Evolutionary conservation across 2,329 filamentous ascomycete genomes (phyloP), one percentile per base, ranked within the genome.

Genomic region (Ophiocordyceps polyrhachis-furcata): DNA sequence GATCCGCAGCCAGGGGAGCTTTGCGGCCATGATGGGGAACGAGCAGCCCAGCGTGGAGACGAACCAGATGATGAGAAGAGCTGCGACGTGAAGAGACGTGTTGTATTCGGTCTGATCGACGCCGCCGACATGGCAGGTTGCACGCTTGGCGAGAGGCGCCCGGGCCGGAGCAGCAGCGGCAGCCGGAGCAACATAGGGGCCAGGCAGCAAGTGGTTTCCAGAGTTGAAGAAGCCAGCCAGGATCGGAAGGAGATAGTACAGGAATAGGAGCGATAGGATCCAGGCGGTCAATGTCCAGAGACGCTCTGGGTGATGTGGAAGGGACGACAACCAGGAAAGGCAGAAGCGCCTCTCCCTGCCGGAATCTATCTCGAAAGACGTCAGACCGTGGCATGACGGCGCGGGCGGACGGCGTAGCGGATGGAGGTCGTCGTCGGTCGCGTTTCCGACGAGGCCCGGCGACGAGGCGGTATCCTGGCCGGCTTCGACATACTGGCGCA

Each of bases 61-160:
- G 51, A 55, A 55, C 48, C 69, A 58, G 48, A 71, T 64, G 55
- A 70, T 66, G 57, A 70, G 57, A 23, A 80, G 58, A 23, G 74
- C 76, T 47, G 69, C 68, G 44, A 75, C 71, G 56, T 79, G 75
- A 17, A 76, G 62, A 12, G 71, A 62, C 14, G 66, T 67, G 54
- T 79, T 73, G 61, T 79, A 79, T 1, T 60, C 54, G 43, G 20
- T 14, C 29, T 55, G 52, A 45, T 53, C 47, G 48, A 57, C 56
- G 28, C 58, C 59, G 28, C 55, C 56, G 25, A 49, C 45, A 4
- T 49, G 52, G 43, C 59, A 62, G 6, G 54, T 55, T 35, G 52
- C 51, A 44, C 60, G 53, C 49, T 56, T 59, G 43, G 25, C 23
- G 38, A 49, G 13, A 53, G 47, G 28, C 45, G 45, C 14, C 51